Evolutionary conservation across 2,329 filamentous ascomycete species (phyloP), one percentile per base, ranked within the genome.

Genomic region (Monilinia fructigena): DNA sequence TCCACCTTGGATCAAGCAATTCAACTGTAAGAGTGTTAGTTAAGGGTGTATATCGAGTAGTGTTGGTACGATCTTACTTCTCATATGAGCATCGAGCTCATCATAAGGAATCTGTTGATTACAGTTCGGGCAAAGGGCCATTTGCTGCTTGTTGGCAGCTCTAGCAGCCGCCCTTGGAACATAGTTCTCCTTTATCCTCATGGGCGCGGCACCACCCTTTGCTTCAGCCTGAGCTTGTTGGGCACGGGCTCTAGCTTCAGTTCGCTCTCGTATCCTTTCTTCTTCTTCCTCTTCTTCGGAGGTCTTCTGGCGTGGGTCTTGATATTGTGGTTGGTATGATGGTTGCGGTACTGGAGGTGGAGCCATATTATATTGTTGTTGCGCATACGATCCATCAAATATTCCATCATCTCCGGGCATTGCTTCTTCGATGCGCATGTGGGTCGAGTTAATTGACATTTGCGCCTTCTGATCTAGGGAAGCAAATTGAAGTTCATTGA

Each of bases 401-500:
- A 78, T 85, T 76, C 82, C 88, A 68, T 88, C 86, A 55, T 92
- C 91, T 61, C 88, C 90, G 4, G 95, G 95, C 85, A 97, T 91
- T 7, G 94, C 93, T 81, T 99, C 95, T 78, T 99, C 95, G 70
- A 99, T 93, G 67, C 94, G 89, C 72, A 93, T 82, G 74, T 89
- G 89, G 66, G 80, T 79, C 2, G 91, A 86, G 73, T 87, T 88
- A 70, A 97, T 89, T 48, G 93, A 96, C 75, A 95, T 90, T 78
- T 90, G 91, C 66, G 94, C 96, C 79, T 96, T 95, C 78, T 98
- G 93, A 76, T 99, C 95, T 23, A 99, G 84, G 11, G 93, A 97
- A 40, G 93, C 92, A 69, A 93, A 96, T 77, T 98, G 93, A 23
- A 99, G 83, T 74, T 99, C 95, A 70, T 92, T 91, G 53, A 97